Percentiles rank a stretch among this genome's conserved stretches.
These are phyloP conservation scores for Podochytrium sp. DNA, from an alignment of 192 early-diverging fungal species.

Conservation along the genomic window DNA sequence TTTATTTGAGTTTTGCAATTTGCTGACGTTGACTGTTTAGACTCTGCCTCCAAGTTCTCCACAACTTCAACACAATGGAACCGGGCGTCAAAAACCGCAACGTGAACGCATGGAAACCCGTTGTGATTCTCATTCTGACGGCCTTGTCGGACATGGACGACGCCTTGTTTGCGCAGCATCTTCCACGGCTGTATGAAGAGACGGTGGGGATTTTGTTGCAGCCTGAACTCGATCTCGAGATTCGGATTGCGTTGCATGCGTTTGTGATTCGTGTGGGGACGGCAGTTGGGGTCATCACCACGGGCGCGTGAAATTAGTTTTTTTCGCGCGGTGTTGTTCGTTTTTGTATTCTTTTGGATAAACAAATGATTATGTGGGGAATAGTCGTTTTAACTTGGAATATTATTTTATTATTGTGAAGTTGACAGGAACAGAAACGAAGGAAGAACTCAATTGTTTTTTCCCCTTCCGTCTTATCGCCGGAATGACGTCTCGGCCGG, in stretches of 20 bases:
- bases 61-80: conserved; percentile 55
- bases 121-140: conserved; percentile 45
- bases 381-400: too few relatives aligned
- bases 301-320: not conserved
- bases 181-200: conserved; percentile 51
- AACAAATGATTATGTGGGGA: too few relatives aligned
- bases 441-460: too few relatives aligned
- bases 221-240: conserved; percentile 43
- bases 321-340: not conserved
- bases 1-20: not conserved
- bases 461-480: too few relatives aligned
- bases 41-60: conserved; percentile 53
- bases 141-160: conserved; percentile 55
- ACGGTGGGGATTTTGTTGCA: conserved; percentile 51
- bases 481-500: too few relatives aligned
- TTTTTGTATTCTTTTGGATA: not conserved
- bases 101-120: conserved; percentile 66
- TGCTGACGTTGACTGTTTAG: conserved; percentile 28
- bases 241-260: conserved; percentile 51
- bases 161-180: conserved; percentile 51
- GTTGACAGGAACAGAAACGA: too few relatives aligned
- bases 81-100: conserved; percentile 54
- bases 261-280: conserved; percentile 54
- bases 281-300: conserved; percentile 7
- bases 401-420: too few relatives aligned